Percentiles rank a stretch among this genome's conserved stretches.
Evolutionary conservation across 1,284 basidiomycete genomes (phyloP).

Genomic region (Phylloporus sp.): DNA sequence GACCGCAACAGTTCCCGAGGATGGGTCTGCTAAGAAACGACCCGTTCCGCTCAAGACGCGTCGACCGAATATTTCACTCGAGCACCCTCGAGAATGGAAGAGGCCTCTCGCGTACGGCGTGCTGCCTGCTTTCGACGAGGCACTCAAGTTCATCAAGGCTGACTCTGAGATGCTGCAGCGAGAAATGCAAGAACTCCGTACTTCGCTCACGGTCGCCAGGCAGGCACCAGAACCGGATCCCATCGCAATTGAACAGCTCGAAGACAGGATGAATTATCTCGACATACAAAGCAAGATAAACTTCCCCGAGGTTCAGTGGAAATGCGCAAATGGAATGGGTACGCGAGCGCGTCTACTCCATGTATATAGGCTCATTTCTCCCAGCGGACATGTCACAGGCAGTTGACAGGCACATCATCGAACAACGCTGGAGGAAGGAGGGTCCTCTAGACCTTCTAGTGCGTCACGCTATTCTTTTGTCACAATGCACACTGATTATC

Average conservation of each 20-base stretch:
- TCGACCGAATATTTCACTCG: conserved; percentile 59
- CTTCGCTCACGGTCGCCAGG: conserved; percentile 41
- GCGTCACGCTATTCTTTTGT: conserved; percentile 39
- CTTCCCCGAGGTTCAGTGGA: conserved; percentile 80
- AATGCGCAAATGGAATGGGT: conserved; percentile 80
- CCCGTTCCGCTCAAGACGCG: conserved; percentile 33
- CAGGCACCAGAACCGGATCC: conserved; percentile 44
- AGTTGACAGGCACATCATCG: conserved; percentile 82
- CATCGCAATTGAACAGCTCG: conserved; percentile 47
- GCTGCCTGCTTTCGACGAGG: conserved; percentile 85
- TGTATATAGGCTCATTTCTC: background rate
- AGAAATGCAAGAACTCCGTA: conserved; percentile 49
- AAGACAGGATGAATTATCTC: conserved; percentile 56
- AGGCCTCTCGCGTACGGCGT: conserved; percentile 70
- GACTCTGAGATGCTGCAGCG: conserved; percentile 54
- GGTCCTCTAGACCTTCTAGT: conserved; percentile 87
- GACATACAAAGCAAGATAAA: conserved; percentile 78
- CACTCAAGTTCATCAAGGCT: conserved; percentile 68
- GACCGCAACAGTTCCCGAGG: conserved; percentile 1
- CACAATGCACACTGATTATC: conserved; percentile 4
- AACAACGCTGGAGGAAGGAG: conserved; percentile 86
- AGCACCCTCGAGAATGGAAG: conserved; percentile 67
- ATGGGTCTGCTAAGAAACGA: conserved; percentile 11
- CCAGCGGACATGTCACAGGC: conserved; percentile 70
- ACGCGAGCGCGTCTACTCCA: conserved; percentile 35